Conservation (phyloP, 2,329 filamentous ascomycete species). For the Colletotrichum camelliae region DNA sequence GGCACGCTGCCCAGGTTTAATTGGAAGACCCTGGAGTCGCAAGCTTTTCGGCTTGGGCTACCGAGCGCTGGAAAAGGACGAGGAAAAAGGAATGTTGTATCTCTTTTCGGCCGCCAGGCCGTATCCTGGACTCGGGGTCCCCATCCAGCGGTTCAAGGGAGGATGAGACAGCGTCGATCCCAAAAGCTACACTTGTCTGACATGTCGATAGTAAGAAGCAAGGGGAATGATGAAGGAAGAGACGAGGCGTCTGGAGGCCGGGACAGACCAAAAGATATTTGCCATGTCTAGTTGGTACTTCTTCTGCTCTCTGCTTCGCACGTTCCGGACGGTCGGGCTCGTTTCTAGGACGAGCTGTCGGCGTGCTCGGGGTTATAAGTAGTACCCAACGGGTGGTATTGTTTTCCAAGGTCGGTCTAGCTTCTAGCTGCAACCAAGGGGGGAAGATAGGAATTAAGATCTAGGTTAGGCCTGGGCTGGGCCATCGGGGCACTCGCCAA, state of each 20-base stretch:
- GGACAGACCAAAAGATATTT: neutral
- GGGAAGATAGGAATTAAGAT: neutral
- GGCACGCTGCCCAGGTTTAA: neutral
- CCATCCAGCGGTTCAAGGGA: neutral
- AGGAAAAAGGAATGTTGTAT: neutral
- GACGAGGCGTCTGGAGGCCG: neutral
- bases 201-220: conserved; percentile 6
- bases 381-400: neutral
- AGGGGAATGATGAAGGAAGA: neutral
- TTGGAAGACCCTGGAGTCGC: neutral
- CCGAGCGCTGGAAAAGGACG: neutral
- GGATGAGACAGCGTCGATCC: neutral
- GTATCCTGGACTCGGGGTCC: neutral
- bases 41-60: neutral
- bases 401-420: neutral
- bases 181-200: neutral
- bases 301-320: neutral
- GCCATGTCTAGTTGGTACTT: neutral
- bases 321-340: neutral
- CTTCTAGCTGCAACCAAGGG: neutral
- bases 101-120: neutral
- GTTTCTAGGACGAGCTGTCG: neutral
- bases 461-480: neutral
- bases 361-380: neutral
- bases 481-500: neutral